These are phyloP conservation scores for Aureobasidium sp. DNA, from an alignment of 2,329 filamentous ascomycete species.

Conservation along the genomic window DNA sequence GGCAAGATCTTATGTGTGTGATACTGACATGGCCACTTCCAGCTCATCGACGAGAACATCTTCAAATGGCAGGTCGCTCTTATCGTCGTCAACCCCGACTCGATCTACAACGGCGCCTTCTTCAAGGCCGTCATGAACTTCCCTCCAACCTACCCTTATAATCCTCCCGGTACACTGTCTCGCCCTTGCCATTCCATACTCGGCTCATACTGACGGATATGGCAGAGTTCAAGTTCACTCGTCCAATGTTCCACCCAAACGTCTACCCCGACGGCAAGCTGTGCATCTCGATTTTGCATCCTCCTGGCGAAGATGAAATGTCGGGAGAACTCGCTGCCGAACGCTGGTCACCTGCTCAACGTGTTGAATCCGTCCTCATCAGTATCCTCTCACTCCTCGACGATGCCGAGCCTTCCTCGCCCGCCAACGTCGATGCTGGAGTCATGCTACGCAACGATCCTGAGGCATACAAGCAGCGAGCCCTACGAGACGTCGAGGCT, in stretches of 20 bases:
- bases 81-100: conserved; percentile 88
- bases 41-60: conserved; percentile 76
- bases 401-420: conserved; percentile 86
- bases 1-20: background rate
- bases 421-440: conserved; percentile 89
- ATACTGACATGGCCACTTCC: conserved; percentile 21
- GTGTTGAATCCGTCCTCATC: conserved; percentile 88
- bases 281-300: conserved; percentile 94
- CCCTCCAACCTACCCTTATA: conserved; percentile 79
- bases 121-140: conserved; percentile 89
- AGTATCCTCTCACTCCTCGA: conserved; percentile 88
- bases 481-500: conserved; percentile 61
- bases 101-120: conserved; percentile 86
- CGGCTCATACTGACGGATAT: background rate
- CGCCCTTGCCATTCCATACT: background rate
- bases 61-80: conserved; percentile 82
- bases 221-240: conserved; percentile 71
- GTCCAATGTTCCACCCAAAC: conserved; percentile 83
- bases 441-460: conserved; percentile 74
- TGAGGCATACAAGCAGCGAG: conserved; percentile 60
- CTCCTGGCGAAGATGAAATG: conserved; percentile 84
- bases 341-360: conserved; percentile 89
- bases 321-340: conserved; percentile 86
- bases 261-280: conserved; percentile 84
- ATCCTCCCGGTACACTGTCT: conserved; percentile 56